Base-by-base conservation (phyloP, 2,329 filamentous ascomycete species). In the Ambrosiella cleistominuta region DNA sequence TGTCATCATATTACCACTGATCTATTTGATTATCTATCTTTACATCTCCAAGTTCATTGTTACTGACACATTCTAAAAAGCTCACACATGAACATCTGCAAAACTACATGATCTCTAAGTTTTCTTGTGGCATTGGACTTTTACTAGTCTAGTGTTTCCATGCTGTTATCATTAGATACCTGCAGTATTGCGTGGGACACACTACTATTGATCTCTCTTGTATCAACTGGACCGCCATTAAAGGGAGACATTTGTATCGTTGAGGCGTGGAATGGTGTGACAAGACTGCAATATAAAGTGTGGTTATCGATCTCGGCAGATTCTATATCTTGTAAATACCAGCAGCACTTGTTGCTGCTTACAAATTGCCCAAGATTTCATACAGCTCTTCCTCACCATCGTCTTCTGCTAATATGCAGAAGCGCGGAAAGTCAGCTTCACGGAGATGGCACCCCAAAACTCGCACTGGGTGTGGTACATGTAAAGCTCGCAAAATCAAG, bases 401-500 rank as follows among this genome's bases (percentile, higher is more conserved):
- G 7, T 45, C n/a, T 27, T 15, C 27, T 44, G 36, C 19, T 42
- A 42, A 11, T n/a, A 38, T 47, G 50, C 49, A 54, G 17, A 53
- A 54, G n/a, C 50, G 57, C 40, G 57, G 38, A 9, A 58, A 44
- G 27, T 42, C 57, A n/a, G 19, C 57, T 8, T 54, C 57, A n/a
- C 57, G 57, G n/a, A 53, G 57, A 54, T 58, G 57, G 57, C 59
- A 61, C 27, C 60, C 56, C 37, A 62, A 62, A 50, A 60, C 62
- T 27, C 55, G 60, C 8, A 61, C 56, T 17, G 62, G 62, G 11
- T 63, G 62, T 56, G 51, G 52, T 35, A 58, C 59, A n/a, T 63
- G 62, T 54, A 63, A 63, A 60, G 50, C 54, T 2, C 55, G 62
- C n/a, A 62, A 62, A 52, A 62, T 63, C 17, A 63, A 63, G 61